Conservation (phyloP, 139 green algal species). For the Volvox reticuliferus region DNA sequence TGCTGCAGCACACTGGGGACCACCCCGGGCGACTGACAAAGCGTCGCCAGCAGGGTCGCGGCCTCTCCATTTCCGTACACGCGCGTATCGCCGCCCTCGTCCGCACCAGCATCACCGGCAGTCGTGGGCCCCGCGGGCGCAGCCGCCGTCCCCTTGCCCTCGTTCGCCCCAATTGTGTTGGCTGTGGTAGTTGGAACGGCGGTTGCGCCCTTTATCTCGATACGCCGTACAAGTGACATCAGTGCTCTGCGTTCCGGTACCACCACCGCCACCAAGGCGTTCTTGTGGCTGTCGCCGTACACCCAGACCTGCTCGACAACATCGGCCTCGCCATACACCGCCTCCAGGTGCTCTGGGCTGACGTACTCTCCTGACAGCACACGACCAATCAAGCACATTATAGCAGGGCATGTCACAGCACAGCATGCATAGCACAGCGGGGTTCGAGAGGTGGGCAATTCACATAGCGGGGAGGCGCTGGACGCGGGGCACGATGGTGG, state of each 20-base stretch:
- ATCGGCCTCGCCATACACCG: slow-evolving; percentile 72
- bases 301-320: slow-evolving; percentile 90
- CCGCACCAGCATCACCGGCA: not conserved
- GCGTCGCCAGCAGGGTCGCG: not conserved
- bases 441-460: no score
- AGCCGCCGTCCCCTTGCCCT: not conserved
- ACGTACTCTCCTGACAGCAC: slow-evolving; percentile 72
- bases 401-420: no score
- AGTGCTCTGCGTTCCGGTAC: slow-evolving; percentile 80
- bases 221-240: slow-evolving; percentile 57
- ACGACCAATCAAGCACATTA: no score
- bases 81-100: no score
- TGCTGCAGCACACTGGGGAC: not conserved
- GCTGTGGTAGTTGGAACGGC: not conserved
- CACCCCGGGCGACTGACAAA: not conserved
- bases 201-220: not conserved
- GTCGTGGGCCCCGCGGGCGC: not conserved
- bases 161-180: not conserved
- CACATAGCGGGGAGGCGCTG: no score
- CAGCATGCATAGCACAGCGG: no score
- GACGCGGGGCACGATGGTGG: no score
- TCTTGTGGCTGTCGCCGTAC: slow-evolving; percentile 82
- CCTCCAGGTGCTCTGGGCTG: slow-evolving; percentile 92
- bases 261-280: slow-evolving; percentile 87
- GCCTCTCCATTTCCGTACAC: not conserved